Conservation (phyloP, 768 basidiomycete species). For the Tylopilus subfusipes region DNA sequence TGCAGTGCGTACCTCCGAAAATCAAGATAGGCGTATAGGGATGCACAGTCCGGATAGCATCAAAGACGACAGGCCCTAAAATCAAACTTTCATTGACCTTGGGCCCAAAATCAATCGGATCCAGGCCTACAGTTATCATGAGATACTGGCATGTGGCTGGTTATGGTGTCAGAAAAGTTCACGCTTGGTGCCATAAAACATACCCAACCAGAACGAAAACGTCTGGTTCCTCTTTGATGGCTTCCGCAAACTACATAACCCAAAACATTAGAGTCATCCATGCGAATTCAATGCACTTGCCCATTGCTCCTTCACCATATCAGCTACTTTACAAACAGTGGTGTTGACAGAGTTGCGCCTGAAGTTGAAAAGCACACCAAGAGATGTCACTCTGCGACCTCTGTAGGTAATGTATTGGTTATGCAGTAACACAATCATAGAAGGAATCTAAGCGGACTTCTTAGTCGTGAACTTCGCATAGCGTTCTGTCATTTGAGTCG, state of each 20-base stretch:
- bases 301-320: constrained; percentile 82
- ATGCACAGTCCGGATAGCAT: constrained; percentile 71
- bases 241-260: constrained; percentile 60
- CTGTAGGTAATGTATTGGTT: constrained; percentile 23
- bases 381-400: constrained; percentile 70
- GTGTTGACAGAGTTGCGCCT: constrained; percentile 67
- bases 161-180: not conserved
- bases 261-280: not conserved
- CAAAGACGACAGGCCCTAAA: constrained; percentile 67
- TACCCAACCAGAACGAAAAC: constrained; percentile 74
- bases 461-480: constrained; percentile 71
- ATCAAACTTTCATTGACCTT: not conserved
- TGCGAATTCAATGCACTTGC: constrained; percentile 31
- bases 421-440: not conserved
- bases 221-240: constrained; percentile 78
- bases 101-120: not conserved
- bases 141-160: constrained; percentile 80
- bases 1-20: constrained; percentile 51
- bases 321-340: constrained; percentile 70
- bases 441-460: constrained; percentile 43
- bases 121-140: constrained; percentile 56
- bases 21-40: constrained; percentile 68
- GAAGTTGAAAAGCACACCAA: constrained; percentile 80
- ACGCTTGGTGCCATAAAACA: constrained; percentile 11
- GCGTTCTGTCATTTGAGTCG: constrained; percentile 37